Evolutionary conservation across 192 early-diverging fungal species (phyloP).

Genomic region (Umbelopsis sp.): DNA sequence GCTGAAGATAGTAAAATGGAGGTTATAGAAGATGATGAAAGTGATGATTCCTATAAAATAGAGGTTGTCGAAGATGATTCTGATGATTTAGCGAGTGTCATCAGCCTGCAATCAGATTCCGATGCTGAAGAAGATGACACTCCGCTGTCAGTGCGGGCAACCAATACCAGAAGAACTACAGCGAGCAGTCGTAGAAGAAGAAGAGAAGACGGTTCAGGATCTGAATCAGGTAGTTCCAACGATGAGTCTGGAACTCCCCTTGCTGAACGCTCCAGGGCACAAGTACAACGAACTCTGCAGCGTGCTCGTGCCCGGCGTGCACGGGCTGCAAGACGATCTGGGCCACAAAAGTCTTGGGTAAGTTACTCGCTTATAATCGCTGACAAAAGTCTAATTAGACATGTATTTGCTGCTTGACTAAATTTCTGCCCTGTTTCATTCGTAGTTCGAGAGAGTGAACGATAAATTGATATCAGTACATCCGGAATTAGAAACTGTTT

Average conservation of each 20-base stretch:
- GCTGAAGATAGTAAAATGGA: background rate
- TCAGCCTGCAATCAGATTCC: background rate
- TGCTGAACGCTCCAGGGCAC: background rate
- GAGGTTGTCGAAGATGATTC: background rate
- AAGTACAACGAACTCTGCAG: background rate
- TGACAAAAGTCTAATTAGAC: no score
- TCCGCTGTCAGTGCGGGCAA: background rate
- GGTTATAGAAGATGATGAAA: background rate
- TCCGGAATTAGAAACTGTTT: conserved; percentile 64
- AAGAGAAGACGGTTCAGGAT: background rate
- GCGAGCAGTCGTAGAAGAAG: background rate
- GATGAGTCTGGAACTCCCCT: background rate
- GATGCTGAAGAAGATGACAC: background rate
- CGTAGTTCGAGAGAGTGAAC: conserved; percentile 43
- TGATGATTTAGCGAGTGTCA: background rate
- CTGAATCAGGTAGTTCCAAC: background rate
- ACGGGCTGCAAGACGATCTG: background rate
- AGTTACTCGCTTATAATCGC: background rate
- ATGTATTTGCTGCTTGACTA: no score
- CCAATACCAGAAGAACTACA: background rate
- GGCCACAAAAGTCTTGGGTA: background rate
- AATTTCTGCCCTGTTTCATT: no score
- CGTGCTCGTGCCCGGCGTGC: background rate
- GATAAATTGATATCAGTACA: conserved; percentile 43
- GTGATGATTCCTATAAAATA: background rate